Percentiles rank a stretch among this genome's conserved stretches.
Evolutionary conservation across 306 rosid species (phyloP).

Genomic region (Cercis canadensis): DNA sequence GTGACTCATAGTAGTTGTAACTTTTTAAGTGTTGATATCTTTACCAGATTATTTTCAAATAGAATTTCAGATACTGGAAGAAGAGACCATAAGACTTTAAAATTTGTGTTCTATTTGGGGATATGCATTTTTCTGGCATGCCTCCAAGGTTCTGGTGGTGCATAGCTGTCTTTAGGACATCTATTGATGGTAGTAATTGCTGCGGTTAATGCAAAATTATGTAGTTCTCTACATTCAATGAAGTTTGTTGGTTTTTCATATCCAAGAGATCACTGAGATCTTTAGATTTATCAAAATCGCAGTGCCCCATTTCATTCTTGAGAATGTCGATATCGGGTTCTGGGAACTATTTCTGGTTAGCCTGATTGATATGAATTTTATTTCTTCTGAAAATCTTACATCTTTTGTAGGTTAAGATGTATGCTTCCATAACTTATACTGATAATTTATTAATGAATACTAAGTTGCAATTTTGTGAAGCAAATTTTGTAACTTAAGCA

Average conservation of each 20-base stretch:
- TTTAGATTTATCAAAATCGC: neutral
- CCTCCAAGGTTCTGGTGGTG: conserved; percentile 6
- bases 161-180: conserved; percentile 1
- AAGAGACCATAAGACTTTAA: conserved; percentile 10
- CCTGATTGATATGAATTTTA: no score
- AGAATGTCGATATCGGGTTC: no score
- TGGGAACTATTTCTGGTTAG: no score
- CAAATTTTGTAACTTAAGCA: no score
- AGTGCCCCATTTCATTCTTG: no score
- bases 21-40: conserved; percentile 29
- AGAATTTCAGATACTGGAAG: conserved; percentile 22
- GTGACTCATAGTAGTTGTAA: conserved; percentile 23
- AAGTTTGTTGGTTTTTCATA: neutral
- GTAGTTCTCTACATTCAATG: conserved; percentile 1
- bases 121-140: neutral
- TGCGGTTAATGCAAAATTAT: neutral
- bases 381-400: no score
- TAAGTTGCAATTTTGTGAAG: no score
- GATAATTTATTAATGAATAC: no score
- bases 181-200: conserved; percentile 8
- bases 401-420: no score
- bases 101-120: conserved; percentile 4
- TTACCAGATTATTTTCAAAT: conserved; percentile 26
- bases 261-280: neutral
- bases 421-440: no score